phyloP scores from a whole-genome alignment of 2,329 filamentous ascomycete species.

The Fusarium verrucosum region DNA sequence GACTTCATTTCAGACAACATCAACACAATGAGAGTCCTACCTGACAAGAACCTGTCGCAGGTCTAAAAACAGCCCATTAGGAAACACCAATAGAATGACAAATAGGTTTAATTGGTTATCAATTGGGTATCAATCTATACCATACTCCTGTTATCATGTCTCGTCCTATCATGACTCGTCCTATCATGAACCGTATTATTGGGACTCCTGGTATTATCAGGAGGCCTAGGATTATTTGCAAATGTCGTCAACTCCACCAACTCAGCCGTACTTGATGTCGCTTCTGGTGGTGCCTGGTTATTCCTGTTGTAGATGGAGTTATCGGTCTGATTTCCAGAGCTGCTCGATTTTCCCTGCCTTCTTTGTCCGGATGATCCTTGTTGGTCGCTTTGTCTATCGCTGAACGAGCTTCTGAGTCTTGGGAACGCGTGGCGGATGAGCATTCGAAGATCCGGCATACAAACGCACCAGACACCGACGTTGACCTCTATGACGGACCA shows the following conservation, averaged over 20 bases:
- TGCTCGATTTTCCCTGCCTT: not conserved
- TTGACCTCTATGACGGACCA: conserved; percentile 7
- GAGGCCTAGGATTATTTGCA: no score
- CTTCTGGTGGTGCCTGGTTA: not conserved
- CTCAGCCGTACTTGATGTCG: conserved; percentile 2
- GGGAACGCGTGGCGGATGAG: not conserved
- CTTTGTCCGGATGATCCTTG: not conserved
- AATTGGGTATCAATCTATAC: no score
- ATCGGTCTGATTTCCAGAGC: not conserved
- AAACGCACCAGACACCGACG: not conserved
- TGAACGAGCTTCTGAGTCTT: not conserved
- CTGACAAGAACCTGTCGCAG: no score
- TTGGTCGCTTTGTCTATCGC: not conserved
- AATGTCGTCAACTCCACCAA: conserved; percentile 1
- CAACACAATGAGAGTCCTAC: no score
- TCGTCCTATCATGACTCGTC: not conserved
- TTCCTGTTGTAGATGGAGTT: not conserved
- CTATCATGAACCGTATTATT: no score
- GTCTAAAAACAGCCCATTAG: no score
- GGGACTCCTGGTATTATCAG: no score
- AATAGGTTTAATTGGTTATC: no score
- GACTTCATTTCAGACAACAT: no score
- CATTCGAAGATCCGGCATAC: conserved; percentile 1
- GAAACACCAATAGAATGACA: no score
- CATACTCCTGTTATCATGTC: not conserved